These are phyloP conservation scores for Aspergillus sp. DNA, from an alignment of 2,329 filamentous ascomycete species.

Conservation along the genomic window DNA sequence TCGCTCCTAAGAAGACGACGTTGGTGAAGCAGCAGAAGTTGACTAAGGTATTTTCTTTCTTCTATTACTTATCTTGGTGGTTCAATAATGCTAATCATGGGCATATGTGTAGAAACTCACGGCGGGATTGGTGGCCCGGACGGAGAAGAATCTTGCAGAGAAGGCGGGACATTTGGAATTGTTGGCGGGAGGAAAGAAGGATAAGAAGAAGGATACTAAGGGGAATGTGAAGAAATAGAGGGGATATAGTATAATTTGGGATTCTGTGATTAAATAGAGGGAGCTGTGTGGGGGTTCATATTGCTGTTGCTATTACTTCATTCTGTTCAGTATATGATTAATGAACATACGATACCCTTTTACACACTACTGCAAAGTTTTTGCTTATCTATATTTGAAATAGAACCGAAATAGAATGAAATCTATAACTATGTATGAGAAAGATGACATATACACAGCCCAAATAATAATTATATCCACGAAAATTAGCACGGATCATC, in stretches of 20 bases:
- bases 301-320: background rate
- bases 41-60: constrained; percentile 53
- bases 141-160: constrained; percentile 66
- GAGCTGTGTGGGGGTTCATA: background rate
- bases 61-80: too few relatives aligned
- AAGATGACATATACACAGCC: background rate
- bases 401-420: background rate
- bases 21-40: constrained; percentile 64
- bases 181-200: constrained; percentile 66
- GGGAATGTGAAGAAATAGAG: constrained; percentile 18
- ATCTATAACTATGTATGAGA: background rate
- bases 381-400: background rate
- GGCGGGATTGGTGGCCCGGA: constrained; percentile 62
- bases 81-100: too few relatives aligned
- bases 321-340: constrained; percentile 1
- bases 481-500: constrained; percentile 14
- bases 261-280: background rate
- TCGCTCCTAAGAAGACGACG: constrained; percentile 66
- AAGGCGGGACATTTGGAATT: constrained; percentile 71
- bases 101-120: background rate
- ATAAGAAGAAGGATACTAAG: constrained; percentile 41
- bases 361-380: background rate
- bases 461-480: background rate
- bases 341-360: constrained; percentile 10
- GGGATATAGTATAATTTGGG: background rate